Evolutionary conservation across 2,329 filamentous ascomycete species (phyloP), one percentile per base, ranked within the genome.

Genomic region (Sordariomycetes sp.): DNA sequence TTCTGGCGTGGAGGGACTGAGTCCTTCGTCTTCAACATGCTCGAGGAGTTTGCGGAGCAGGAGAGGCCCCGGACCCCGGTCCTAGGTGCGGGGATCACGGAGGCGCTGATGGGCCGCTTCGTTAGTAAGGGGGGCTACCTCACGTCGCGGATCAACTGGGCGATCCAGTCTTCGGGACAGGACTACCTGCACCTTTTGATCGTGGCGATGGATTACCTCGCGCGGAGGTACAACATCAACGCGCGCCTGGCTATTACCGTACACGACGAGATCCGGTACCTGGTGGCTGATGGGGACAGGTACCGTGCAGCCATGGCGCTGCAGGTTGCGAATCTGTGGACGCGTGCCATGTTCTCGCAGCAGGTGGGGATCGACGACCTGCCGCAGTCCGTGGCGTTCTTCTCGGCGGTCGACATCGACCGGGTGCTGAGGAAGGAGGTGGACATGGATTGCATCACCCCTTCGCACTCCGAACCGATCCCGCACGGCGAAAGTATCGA

Each of bases 1-100:
- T 99, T 99, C 69, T 99, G 94, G 92, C 84, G 91, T 55, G 94
- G 94, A 34, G 94, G 94, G 8, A 97, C 94, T 0, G 94, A 99
- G 68, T 96, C 90, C 0, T 94, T 97, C 63, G 92, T 99, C 8
- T 99, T 99, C 78, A 99, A 99, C 72, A 94, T 90, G 66, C 81
- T 99, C 0, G 95, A 99, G 73, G 90, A 96, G 64, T 99, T 99
- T 70, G 94, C 95, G 3, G 90, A 97, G 67, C 92, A 97, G 67
- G 90, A 96, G 65, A 77, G 83, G 39, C 92, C 94, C 10, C 82
- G 89, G 3, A 99, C 94, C 0, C 94, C 94, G 0, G 91, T 96
- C 0, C 79, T 99, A 3, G 94, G 90, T 2, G 94, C 94, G 10
- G 92, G 91, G 17, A 99, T 99, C 62, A 99, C 94, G 0, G 90